These are phyloP conservation scores for Annulohypoxylon stygium DNA, from an alignment of 495 filamentous ascomycete genomes.

Conservation along the genomic window DNA sequence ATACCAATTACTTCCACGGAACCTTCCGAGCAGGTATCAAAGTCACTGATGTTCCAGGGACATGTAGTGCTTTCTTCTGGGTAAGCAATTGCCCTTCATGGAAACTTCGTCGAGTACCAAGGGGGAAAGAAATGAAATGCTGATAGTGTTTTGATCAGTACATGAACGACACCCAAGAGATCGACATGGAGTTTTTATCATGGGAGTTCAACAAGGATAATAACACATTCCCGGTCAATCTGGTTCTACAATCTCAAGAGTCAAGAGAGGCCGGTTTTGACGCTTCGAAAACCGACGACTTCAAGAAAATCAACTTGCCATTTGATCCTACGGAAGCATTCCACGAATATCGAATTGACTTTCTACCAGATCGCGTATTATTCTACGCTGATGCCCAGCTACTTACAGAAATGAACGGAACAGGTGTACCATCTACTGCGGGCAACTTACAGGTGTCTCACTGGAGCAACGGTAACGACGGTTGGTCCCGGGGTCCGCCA, in stretches of 20 bases:
- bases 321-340: slow-evolving; percentile 72
- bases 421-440: slow-evolving; percentile 65
- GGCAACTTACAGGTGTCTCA: slow-evolving; percentile 78
- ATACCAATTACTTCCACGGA: slow-evolving; percentile 73
- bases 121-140: not conserved
- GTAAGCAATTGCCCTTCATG: slow-evolving; percentile 53
- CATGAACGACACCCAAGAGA: slow-evolving; percentile 81
- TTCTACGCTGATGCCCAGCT: slow-evolving; percentile 74
- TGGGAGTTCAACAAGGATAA: slow-evolving; percentile 65
- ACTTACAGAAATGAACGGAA: slow-evolving; percentile 67
- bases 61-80: slow-evolving; percentile 85
- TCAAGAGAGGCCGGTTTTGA: slow-evolving; percentile 68
- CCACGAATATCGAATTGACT: slow-evolving; percentile 86
- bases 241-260: slow-evolving; percentile 75
- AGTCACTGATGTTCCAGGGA: slow-evolving; percentile 68
- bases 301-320: slow-evolving; percentile 65
- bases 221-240: slow-evolving; percentile 70
- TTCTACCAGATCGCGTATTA: slow-evolving; percentile 67
- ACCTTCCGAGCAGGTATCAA: slow-evolving; percentile 76
- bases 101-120: not conserved
- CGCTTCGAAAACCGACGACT: slow-evolving; percentile 67
- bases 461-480: slow-evolving; percentile 80
- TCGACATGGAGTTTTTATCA: slow-evolving; percentile 82
- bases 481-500: slow-evolving; percentile 79
- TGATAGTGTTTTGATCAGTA: slow-evolving; percentile 62